These are phyloP conservation scores for Pichia sp. DNA, from an alignment of 1,139 yeast species.

Conservation along the genomic window DNA sequence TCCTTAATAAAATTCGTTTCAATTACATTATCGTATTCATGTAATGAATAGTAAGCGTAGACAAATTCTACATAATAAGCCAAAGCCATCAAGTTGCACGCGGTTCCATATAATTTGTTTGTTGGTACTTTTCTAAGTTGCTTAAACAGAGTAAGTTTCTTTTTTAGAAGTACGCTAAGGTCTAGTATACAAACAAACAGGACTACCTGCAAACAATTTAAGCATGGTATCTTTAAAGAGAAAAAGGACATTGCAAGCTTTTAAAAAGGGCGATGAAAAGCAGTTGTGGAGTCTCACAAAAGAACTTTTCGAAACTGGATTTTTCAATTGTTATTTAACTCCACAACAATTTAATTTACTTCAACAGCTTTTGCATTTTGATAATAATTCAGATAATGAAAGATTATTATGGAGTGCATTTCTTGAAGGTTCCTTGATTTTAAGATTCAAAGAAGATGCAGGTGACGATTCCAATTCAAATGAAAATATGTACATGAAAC, in stretches of 20 bases:
- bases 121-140: too few relatives aligned
- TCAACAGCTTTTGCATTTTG: slow-evolving; percentile 36
- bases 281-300: slow-evolving; percentile 44
- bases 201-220: too few relatives aligned
- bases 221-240: slow-evolving; percentile 5
- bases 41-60: too few relatives aligned
- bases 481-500: slow-evolving; percentile 35
- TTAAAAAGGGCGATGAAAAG: slow-evolving; percentile 37
- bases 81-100: too few relatives aligned
- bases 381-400: slow-evolving; percentile 11
- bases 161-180: too few relatives aligned
- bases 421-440: slow-evolving; percentile 44
- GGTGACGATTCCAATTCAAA: slow-evolving; percentile 14
- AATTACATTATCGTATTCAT: too few relatives aligned
- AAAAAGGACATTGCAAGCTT: slow-evolving; percentile 32
- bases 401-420: slow-evolving; percentile 57
- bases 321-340: slow-evolving; percentile 54
- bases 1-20: too few relatives aligned
- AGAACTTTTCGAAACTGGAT: slow-evolving; percentile 39
- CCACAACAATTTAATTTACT: slow-evolving; percentile 57
- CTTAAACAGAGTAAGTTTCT: too few relatives aligned
- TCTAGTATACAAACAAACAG: too few relatives aligned
- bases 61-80: too few relatives aligned
- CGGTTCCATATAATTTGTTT: too few relatives aligned
- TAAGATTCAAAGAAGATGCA: slow-evolving; percentile 30